These are phyloP conservation scores for Geotrichum cucujoidarum DNA, from an alignment of 1,139 yeast species.

Conservation along the genomic window DNA sequence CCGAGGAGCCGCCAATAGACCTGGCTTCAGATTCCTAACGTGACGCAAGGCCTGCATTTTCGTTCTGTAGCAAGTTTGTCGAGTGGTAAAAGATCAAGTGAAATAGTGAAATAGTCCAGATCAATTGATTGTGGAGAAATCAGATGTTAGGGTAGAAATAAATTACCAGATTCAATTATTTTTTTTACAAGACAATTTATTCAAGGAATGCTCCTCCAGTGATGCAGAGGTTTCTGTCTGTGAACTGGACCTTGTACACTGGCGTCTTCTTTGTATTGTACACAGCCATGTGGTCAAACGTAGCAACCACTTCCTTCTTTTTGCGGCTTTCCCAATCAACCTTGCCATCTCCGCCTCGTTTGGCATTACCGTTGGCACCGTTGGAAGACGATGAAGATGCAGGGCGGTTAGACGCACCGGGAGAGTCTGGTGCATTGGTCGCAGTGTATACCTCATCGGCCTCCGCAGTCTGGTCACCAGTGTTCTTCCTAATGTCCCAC, in stretches of 20 bases:
- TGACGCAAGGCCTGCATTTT: too few species aligned
- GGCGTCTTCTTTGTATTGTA: conserved; percentile 93
- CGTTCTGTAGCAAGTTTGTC: too few species aligned
- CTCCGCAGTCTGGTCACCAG: conserved; percentile 67
- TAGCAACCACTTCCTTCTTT: conserved; percentile 67
- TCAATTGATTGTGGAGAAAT: too few species aligned
- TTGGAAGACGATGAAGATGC: not conserved
- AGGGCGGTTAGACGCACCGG: not conserved
- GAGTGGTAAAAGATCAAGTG: too few species aligned
- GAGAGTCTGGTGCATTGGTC: not conserved
- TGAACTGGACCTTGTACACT: conserved; percentile 86
- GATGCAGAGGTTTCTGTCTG: conserved; percentile 81
- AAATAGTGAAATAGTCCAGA: too few species aligned
- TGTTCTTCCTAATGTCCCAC: conserved; percentile 89
- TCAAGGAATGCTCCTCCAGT: conserved; percentile 84
- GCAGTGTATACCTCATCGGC: conserved; percentile 55
- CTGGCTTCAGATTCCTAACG: too few species aligned
- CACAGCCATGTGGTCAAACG: conserved; percentile 88
- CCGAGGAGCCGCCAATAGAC: too few species aligned
- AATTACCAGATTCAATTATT: too few species aligned
- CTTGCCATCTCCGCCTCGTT: not conserved
- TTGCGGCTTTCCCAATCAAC: conserved; percentile 39
- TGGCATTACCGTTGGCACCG: not conserved
- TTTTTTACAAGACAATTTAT: too few species aligned
- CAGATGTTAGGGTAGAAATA: too few species aligned